Base-by-base conservation (phyloP, 2,329 filamentous ascomycete genomes). In the Malbranchea zuffiana region DNA sequence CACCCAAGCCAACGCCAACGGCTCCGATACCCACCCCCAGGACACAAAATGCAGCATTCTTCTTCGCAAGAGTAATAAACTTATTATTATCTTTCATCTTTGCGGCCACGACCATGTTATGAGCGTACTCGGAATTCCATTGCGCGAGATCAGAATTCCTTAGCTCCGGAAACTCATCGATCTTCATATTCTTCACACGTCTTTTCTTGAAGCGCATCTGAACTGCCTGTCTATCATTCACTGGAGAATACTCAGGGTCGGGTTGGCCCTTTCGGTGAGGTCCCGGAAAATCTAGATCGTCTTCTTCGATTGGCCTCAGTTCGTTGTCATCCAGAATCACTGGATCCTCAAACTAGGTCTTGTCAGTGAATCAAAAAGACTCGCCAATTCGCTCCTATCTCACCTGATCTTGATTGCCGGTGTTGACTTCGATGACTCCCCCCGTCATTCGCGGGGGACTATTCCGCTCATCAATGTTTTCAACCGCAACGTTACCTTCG, bases 21-120 rank as follows among this genome's bases (percentile, higher is more conserved):
- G 64, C 64, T 27, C 69, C 72, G 30, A 79, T 60, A 5, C 75
- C 75, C 32, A 60, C 52, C 4, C 71, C 72, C 41, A 72, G 66
- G 3, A 81, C 66, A 63, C 72, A 80, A 47, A 69, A 66, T 7
- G 67, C 66, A 0, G 77, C 78, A 41, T 79, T 80, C 50, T 70
- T 74, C 56, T 73, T 80, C 2, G 75, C 73, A 27, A 69, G 59
- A 0, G 56, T 52, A 8, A 55, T 45, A 10, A 59, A 48, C 32
- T 60, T 65, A 21, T 64, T 58, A 4, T 59, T 50, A 4, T 57
- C 46, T 45, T 72, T 77, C 13, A 60, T 50, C 19, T 56, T 60
- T 5, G 50, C 49, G 6, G 64, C 66, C 8, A 58, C 55, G 1
- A 55, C 60, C 73, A 83, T 86, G 45, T 77, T 79, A 7, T 60